Conservation (phyloP, 2,329 filamentous ascomycete genomes). For the Colletotrichum sp. region DNA sequence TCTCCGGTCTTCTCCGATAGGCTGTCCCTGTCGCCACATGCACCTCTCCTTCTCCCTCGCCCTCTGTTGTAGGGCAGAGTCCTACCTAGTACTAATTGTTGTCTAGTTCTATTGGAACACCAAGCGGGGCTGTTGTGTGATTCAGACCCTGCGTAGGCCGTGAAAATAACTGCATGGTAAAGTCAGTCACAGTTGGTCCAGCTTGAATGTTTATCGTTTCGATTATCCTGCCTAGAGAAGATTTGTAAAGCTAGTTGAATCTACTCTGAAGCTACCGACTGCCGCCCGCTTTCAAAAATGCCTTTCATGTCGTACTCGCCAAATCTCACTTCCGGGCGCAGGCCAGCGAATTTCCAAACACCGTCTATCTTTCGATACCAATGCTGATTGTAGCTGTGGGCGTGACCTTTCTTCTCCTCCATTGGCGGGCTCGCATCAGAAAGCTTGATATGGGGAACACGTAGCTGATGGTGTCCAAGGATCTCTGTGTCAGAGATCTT, state of each 20-base stretch:
- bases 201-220: not conserved
- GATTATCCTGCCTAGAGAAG: not conserved
- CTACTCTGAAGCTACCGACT: not conserved
- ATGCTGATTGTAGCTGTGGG: constrained; percentile 61
- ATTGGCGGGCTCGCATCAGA: constrained; percentile 48
- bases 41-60: not conserved
- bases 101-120: not conserved
- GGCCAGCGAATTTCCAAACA: constrained; percentile 66
- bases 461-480: constrained; percentile 63
- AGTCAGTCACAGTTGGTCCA: fast-evolving
- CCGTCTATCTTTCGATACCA: constrained; percentile 63
- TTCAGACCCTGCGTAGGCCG: not conserved
- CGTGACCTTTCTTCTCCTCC: constrained; percentile 64
- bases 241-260: not conserved
- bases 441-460: constrained; percentile 67
- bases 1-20: not conserved
- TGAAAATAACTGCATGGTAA: not conserved
- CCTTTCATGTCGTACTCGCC: constrained; percentile 62
- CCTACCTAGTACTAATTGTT: not conserved
- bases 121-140: not conserved
- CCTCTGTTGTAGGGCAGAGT: not conserved
- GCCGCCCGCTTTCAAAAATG: constrained; percentile 41
- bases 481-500: constrained; percentile 62
- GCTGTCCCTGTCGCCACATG: too few relatives aligned
- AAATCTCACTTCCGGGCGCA: constrained; percentile 61